Percentiles rank a stretch among this genome's conserved stretches.
These are phyloP conservation scores for Mortierella sp. DNA, from an alignment of 371 early-diverging fungal species.

Conservation along the genomic window DNA sequence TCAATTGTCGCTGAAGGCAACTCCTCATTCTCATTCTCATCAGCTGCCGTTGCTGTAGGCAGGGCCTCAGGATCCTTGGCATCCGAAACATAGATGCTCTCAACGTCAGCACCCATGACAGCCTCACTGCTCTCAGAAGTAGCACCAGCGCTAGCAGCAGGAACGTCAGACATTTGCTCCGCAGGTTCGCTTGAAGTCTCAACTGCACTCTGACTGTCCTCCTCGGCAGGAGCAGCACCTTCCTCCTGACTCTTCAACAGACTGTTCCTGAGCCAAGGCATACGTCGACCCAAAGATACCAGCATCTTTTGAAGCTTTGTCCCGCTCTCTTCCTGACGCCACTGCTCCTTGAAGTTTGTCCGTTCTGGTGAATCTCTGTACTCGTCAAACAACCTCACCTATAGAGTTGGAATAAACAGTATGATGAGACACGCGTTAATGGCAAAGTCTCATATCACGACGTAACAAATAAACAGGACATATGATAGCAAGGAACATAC, in stretches of 20 bases:
- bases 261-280: conserved; percentile 77
- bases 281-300: conserved; percentile 77
- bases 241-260: conserved; percentile 31
- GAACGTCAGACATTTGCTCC: neutral
- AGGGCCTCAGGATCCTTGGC: neutral
- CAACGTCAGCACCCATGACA: neutral
- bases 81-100: no score
- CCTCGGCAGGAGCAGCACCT: neutral
- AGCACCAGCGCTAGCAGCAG: neutral
- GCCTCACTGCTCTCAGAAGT: neutral
- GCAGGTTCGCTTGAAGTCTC: neutral
- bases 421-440: neutral
- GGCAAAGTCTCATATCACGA: no score
- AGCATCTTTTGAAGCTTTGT: conserved; percentile 78
- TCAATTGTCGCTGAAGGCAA: neutral
- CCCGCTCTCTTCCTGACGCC: conserved; percentile 79
- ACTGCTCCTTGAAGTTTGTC: conserved; percentile 73
- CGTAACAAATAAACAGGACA: no score
- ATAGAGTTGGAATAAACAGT: no score
- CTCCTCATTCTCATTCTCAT: neutral
- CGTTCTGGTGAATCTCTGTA: conserved; percentile 71
- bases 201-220: neutral
- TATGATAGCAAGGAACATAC: conserved; percentile 43
- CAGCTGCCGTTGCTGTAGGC: neutral
- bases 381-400: conserved; percentile 70